Evolutionary conservation across 805 yeast genomes (phyloP), one percentile per base, ranked within the genome.

Genomic region (Kuraishia capsulata): DNA sequence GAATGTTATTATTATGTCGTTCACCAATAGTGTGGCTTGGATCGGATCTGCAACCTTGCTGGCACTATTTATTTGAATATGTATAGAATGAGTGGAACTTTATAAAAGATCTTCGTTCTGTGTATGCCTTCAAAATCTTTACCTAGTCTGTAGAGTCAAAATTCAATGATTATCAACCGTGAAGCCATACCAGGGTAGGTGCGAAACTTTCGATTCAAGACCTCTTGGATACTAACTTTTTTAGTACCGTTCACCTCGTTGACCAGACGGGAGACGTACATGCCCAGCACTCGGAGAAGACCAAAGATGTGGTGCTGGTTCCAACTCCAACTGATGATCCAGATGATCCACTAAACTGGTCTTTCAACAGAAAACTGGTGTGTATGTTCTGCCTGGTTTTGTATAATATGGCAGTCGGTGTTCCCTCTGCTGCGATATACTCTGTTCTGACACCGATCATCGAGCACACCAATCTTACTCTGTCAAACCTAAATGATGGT

Each of bases 321-420:
- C 82, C 82, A 18, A 71, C 69, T 18, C 82, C 82, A 2, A 65
- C 77, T 0, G 68, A 64, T 31, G 73, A 75, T 39, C 78, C 79
- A 2, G 68, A 75, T 43, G 82, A 76, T 45, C 81, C 81, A 1
- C 56, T 76, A 39, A 73, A 71, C 47, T 76, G 82, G 82, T 39
- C 67, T 2, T 48, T 45, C 17, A 42, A 48, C 21, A 59, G 77
- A 30, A 73, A 72, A 43, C 48, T 54, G 48, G 35, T 65, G 29
- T 59, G 63, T 26, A 53, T 68, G 17, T 50, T 62, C 33, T 64
- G 68, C 43, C 52, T 62, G 44, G 53, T 57, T 17, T 53, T 59
- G 1, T 64, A 63, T 25, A 62, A 67, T 4, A 61, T 62, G 37
- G 64, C 67, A 25, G 65, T 67, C 2, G 77, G 77, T 38, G 55